Conservation (phyloP, 208 protist species). For the Acanthamoeba sp. region DNA sequence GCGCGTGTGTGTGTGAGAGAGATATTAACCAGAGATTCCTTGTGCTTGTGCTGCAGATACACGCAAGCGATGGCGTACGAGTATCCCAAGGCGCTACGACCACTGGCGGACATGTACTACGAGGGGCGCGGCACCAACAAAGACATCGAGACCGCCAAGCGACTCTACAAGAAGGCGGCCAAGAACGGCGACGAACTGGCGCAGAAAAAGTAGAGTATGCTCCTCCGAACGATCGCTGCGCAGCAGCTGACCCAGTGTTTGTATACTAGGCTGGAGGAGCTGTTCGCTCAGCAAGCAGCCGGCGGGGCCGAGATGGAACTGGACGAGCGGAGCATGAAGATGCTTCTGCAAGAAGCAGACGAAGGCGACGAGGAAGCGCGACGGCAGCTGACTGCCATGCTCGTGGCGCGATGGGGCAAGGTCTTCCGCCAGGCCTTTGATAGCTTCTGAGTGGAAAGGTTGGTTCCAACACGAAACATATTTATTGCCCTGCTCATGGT, state of each 20-base stretch:
- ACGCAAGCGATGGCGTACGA: background rate
- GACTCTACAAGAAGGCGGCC: constrained; percentile 2
- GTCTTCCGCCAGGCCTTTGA: background rate
- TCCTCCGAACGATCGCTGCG: too few relatives aligned
- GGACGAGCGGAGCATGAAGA: background rate
- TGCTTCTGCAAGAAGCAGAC: background rate
- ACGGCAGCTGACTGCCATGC: background rate
- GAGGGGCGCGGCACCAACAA: background rate
- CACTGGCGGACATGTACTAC: constrained; percentile 1
- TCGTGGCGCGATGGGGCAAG: background rate
- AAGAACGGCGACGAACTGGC: background rate
- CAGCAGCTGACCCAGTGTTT: too few relatives aligned
- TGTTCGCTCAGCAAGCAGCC: background rate
- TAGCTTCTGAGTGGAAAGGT: too few relatives aligned
- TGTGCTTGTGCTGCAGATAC: background rate
- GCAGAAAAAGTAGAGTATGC: background rate
- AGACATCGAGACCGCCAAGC: constrained; percentile 1
- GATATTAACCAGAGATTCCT: too few relatives aligned
- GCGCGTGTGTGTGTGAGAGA: background rate
- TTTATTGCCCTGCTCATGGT: too few relatives aligned
- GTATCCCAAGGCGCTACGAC: background rate
- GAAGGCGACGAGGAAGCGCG: background rate
- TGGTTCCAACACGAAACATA: too few relatives aligned
- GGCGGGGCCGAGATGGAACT: background rate
- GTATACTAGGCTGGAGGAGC: background rate